Evolutionary conservation across 139 green algal genomes (phyloP), one percentile per base, ranked within the genome.

Genomic region (Chlamydomonas schloesseri): DNA sequence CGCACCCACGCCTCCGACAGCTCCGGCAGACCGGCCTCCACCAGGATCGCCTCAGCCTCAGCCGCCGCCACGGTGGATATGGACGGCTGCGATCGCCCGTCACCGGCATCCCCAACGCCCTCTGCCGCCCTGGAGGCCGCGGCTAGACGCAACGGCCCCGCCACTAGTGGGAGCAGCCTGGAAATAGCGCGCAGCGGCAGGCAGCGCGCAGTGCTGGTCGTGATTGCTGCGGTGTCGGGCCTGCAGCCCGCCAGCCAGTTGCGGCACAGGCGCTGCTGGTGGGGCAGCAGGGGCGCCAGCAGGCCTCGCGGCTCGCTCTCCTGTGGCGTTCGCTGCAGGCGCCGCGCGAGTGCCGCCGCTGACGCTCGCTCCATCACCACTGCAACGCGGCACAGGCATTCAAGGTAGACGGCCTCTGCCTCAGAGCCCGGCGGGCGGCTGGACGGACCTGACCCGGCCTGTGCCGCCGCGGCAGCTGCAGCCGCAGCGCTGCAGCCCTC

Each of bases 191-290:
- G 53, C 4, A 36, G 69, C 31, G 81, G 81, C 34, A 87, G 69
- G 33, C 69, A 69, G 6, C 42, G 42, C 42, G 42, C 42, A 50
- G 42, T 50, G 42, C 42, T 50, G 6, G 42, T 8, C 3, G 78
- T 24, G 46, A 23, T 64, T 24, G 68, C 36, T 53, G 26, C 69
- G 33, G 33, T 24, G 23, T 57, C 53, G 50, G 81, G 81, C 21
- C 34, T 57, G 55, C 69, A 65, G 4, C 53, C 64, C 26, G 53
- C 33, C 9, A 87, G 69, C 81, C 81, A 87, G 69, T 47, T 0
- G 81, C 69, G 81, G 33, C 53, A 79, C 3, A 87, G 34, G 33
- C 69, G 81, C 55, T 80, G 81, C 69, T 80, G 81, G 15, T 71
- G 69, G 34, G 53, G n/a, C 8, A 87, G 69, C 68, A 87, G 34